Base-by-base conservation (phyloP, 1,139 yeast species). In the Yamadazyma spencermartinsiae region DNA sequence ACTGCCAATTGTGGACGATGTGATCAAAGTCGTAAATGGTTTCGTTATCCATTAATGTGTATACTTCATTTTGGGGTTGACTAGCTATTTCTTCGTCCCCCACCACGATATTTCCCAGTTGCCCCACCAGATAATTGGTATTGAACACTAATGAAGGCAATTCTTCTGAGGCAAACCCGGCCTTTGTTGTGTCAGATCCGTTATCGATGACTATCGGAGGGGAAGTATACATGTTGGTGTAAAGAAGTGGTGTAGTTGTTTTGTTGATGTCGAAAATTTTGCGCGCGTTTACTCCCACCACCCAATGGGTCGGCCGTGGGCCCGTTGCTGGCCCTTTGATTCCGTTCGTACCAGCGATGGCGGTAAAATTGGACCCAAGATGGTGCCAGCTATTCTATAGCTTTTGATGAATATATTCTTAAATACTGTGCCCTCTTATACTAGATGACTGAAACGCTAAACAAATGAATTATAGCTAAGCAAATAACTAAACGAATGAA, bases 161-260 rank as follows among this genome's bases (percentile, higher is more conserved):
- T 38, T 82, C 86, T 37, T 74, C 82, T 44, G 75, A 75, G 8
- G 87, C 82, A 50, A 82, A 74, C 8, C 90, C 90, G 1, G 89
- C 89, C 42, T 80, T 76, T 30, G 88, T 82, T 12, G 75, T 67
- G 43, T 73, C 65, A 2, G 86, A 72, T 18, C 88, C 89, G 52
- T 79, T 78, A 56, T 84, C 89, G 33, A 84, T 79, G 36, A 84
- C 86, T 14, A 83, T 76, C 14, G 86, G 76, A 9, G 80, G 76
- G 40, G 80, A 64, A 29, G 65, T 57, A 48, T 63, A 60, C 37
- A 60, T 60, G 31, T 4, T 29, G 23, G 10, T 10, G 5, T 23
- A 12, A 23, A 10, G 8, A 23, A 9, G 13, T 5, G 5, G 30
- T 10, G 10, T 4, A 11, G 6, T 13, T 35, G 37, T 10, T 13